Percentiles rank a stretch among this genome's conserved stretches.
Conservation (phyloP, 2,329 filamentous ascomycete genomes). For the Aureobasidium leucospermi region DNA sequence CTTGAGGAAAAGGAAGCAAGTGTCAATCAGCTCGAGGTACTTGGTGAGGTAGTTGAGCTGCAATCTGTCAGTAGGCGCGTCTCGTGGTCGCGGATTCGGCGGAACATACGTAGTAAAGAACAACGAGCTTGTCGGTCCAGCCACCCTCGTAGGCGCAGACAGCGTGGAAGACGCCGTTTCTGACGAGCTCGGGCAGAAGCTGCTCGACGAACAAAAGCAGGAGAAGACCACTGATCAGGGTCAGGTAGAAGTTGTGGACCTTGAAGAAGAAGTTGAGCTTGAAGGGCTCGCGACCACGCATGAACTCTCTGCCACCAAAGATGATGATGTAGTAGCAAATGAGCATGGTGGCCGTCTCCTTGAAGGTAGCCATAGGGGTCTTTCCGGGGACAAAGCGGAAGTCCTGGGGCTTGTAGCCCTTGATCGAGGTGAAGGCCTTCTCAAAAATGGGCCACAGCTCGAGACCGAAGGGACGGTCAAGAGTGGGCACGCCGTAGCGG, state of each 20-base stretch:
- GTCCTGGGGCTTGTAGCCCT: conserved; percentile 76
- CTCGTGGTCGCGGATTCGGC: conserved; percentile 20
- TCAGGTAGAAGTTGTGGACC: conserved; percentile 94
- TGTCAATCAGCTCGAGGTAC: conserved; percentile 92
- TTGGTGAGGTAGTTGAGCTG: conserved; percentile 98
- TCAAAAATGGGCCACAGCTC: conserved; percentile 92
- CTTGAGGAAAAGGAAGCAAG: conserved; percentile 95
- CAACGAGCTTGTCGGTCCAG: conserved; percentile 88
- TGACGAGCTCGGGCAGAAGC: conserved; percentile 72
- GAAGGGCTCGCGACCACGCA: conserved; percentile 79
- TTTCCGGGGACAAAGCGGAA: conserved; percentile 75
- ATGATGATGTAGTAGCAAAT: conserved; percentile 88
- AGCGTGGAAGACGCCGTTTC: conserved; percentile 77
- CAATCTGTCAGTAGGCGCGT: conserved; percentile 1
- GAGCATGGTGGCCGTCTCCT: conserved; percentile 72
- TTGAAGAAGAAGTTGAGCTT: conserved; percentile 87
- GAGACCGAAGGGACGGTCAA: conserved; percentile 88
- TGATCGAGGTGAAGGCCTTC: conserved; percentile 68
- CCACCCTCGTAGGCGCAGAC: conserved; percentile 79
- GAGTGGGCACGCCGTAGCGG: conserved; percentile 56
- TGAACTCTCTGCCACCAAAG: conserved; percentile 84
- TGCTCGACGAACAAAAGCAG: conserved; percentile 86
- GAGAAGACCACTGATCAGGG: conserved; percentile 71
- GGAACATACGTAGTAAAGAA: conserved; percentile 87
- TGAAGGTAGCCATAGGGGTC: conserved; percentile 86